A percentile compares a stretch with the other conserved stretches of the same genome.
These are phyloP conservation scores for Trichophyton schoenleinii DNA, from an alignment of 2,329 filamentous ascomycete species.

Conservation along the genomic window DNA sequence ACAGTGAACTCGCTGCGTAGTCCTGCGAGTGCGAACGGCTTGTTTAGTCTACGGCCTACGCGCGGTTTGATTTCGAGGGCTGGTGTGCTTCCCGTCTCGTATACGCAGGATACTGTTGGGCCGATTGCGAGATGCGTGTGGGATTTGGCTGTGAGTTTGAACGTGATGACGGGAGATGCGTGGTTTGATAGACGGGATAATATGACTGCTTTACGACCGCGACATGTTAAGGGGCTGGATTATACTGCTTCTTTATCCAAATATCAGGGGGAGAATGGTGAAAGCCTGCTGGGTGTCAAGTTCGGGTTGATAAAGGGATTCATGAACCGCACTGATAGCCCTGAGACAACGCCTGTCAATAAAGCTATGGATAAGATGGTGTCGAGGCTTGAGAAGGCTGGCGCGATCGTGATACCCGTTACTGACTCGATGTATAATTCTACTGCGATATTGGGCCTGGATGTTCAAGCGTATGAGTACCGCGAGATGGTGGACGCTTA, in stretches of 20 bases:
- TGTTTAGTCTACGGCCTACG: constrained; percentile 49
- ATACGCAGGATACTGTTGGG: constrained; percentile 45
- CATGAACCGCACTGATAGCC: constrained; percentile 39
- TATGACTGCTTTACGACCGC: constrained; percentile 28
- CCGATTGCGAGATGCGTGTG: constrained; percentile 41
- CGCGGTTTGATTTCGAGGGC: constrained; percentile 38
- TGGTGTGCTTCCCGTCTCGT: constrained; percentile 45
- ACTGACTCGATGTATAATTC: constrained; percentile 40
- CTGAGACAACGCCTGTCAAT: constrained; percentile 48
- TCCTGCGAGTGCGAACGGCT: constrained; percentile 48
- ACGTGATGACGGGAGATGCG: constrained; percentile 45
- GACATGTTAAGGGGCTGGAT: constrained; percentile 14
- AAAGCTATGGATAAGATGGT: constrained; percentile 39
- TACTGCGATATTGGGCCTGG: constrained; percentile 38
- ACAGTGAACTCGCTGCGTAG: constrained; percentile 52
- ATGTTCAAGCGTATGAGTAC: constrained; percentile 52
- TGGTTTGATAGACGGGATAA: constrained; percentile 6
- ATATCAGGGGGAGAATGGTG: background rate
- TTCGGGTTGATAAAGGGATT: constrained; percentile 45
- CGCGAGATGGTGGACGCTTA: constrained; percentile 45
- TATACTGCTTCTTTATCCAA: constrained; percentile 34
- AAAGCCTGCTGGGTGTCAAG: constrained; percentile 28
- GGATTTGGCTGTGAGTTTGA: constrained; percentile 41
- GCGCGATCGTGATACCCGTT: constrained; percentile 41
- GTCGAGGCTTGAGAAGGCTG: constrained; percentile 33